These are phyloP conservation scores for Handroanthus guayacan DNA, from an alignment of 257 asterid species.

Conservation along the genomic window DNA sequence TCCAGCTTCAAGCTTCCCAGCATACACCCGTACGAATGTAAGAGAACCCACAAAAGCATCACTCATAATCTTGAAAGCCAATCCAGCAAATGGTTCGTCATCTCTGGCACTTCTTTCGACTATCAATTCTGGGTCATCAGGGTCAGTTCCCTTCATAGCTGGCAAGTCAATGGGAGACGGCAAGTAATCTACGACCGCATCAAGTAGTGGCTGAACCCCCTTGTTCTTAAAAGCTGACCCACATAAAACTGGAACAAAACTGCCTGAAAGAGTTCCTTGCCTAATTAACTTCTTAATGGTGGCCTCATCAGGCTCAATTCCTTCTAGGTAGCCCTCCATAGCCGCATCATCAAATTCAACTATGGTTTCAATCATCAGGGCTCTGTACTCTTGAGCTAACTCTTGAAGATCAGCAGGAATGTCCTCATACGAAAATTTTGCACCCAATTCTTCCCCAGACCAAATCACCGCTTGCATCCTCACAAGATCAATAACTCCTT, in stretches of 20 bases:
- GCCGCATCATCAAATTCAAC: conserved; percentile 85
- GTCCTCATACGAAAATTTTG: conserved; percentile 78
- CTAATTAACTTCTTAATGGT: conserved; percentile 73
- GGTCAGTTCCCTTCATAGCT: conserved; percentile 88
- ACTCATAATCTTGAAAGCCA: conserved; percentile 96
- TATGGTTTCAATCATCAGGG: conserved; percentile 74
- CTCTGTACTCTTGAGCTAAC: conserved; percentile 72
- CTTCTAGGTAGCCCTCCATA: conserved; percentile 91
- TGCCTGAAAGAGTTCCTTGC: conserved; percentile 66
- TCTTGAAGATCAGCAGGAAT: conserved; percentile 80
- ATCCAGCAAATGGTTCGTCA: conserved; percentile 83
- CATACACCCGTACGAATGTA: conserved; percentile 85
- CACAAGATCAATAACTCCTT: conserved; percentile 88
- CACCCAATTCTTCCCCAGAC: conserved; percentile 98
- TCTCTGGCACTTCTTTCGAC: conserved; percentile 65
- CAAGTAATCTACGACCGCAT: conserved; percentile 88
- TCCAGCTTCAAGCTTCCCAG: conserved; percentile 89
- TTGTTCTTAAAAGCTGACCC: conserved; percentile 97
- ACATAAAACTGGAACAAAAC: conserved; percentile 87
- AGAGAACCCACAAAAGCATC: conserved; percentile 93
- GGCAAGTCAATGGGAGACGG: conserved; percentile 95
- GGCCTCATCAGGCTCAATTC: conserved; percentile 86
- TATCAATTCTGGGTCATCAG: conserved; percentile 77
- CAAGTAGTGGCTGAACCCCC: conserved; percentile 91
- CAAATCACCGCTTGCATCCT: conserved; percentile 82